These are phyloP conservation scores for Neospora caninum DNA, from an alignment of 169 alveolate genomes.

Conservation along the genomic window DNA sequence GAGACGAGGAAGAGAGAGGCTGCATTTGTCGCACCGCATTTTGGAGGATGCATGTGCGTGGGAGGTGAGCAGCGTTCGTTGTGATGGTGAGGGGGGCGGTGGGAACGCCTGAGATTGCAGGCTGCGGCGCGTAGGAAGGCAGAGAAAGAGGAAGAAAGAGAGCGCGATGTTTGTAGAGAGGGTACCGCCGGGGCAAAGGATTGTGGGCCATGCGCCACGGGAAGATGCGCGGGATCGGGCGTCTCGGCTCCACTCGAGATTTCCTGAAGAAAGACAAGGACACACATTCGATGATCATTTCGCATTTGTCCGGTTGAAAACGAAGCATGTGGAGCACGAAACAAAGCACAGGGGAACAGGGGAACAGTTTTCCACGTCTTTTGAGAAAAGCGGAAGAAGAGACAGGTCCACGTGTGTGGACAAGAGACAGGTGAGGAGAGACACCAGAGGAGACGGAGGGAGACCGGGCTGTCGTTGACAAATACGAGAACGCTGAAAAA, in stretches of 20 bases:
- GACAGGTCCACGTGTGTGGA: too few relatives aligned
- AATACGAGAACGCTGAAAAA: too few relatives aligned
- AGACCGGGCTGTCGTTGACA: too few relatives aligned
- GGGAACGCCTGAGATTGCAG: neutral
- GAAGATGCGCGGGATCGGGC: conserved; percentile 8
- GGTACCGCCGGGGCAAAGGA: conserved; percentile 15
- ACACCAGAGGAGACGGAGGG: too few relatives aligned
- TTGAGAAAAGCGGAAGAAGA: too few relatives aligned
- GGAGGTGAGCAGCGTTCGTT: conserved; percentile 12
- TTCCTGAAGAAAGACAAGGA: neutral
- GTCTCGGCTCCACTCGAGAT: neutral
- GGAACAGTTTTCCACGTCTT: too few relatives aligned
- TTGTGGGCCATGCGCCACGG: conserved; percentile 27
- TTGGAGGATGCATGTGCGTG: neutral
- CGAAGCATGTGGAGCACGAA: neutral
- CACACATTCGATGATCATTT: too few relatives aligned
- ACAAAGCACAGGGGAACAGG: neutral
- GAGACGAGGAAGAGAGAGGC: neutral
- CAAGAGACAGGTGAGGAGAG: too few relatives aligned
- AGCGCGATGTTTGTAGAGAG: conserved; percentile 27
- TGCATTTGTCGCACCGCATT: neutral
- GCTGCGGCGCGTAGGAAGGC: conserved; percentile 22
- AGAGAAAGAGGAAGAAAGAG: conserved; percentile 19
- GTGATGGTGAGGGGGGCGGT: neutral
- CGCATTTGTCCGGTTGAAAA: too few relatives aligned